These are phyloP conservation scores for Kokia cookei DNA, from an alignment of 441 rosid species.

Conservation along the genomic window DNA sequence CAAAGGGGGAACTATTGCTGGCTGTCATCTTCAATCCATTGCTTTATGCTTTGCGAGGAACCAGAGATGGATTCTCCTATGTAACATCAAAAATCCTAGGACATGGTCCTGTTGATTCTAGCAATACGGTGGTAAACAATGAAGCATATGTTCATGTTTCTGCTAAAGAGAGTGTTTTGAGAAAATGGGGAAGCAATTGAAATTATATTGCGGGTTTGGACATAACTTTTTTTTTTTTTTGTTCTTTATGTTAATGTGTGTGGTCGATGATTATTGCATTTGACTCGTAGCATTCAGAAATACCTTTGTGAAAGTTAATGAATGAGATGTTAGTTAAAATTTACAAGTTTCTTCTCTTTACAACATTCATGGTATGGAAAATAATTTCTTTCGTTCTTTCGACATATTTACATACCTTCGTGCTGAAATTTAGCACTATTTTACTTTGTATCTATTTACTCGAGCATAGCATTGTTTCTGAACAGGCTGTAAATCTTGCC, in stretches of 20 bases:
- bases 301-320: slow-evolving; percentile 1
- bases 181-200: slow-evolving; percentile 82
- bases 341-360: not conserved
- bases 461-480: not conserved
- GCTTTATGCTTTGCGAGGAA: slow-evolving; percentile 61
- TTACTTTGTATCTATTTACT: not conserved
- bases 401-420: not conserved
- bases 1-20: slow-evolving; percentile 67
- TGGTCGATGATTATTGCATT: slow-evolving; percentile 1
- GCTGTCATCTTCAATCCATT: slow-evolving; percentile 67
- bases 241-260: not conserved
- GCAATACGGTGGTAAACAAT: slow-evolving; percentile 26
- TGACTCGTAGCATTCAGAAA: not conserved
- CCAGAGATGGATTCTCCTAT: slow-evolving; percentile 46
- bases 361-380: not conserved
- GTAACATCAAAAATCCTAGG: slow-evolving; percentile 44
- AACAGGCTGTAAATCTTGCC: not conserved
- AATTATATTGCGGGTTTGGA: slow-evolving; percentile 8
- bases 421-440: not conserved
- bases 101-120: slow-evolving; percentile 16
- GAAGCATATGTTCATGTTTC: slow-evolving; percentile 32
- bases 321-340: not conserved
- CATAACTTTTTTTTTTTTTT: slow-evolving; percentile 3
- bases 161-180: slow-evolving; percentile 70
- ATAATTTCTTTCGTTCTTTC: not conserved